Conservation (phyloP, 2,329 filamentous ascomycete genomes). For the Paracorniculantispora psalliotae region DNA sequence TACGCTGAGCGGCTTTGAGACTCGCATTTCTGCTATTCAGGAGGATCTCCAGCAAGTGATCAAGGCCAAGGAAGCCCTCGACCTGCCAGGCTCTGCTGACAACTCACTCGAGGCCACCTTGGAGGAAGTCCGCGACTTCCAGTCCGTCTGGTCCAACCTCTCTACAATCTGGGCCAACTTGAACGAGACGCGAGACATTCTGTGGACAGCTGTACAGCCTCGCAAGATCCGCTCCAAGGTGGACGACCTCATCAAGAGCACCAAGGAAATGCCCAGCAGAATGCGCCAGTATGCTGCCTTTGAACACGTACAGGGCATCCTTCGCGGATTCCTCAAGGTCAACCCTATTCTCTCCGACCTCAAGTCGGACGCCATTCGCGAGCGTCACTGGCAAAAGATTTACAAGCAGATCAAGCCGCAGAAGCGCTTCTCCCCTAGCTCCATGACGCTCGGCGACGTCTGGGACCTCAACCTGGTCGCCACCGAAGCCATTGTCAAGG, state of each 20-base stretch:
- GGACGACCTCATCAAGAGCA: constrained; percentile 92
- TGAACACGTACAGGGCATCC: constrained; percentile 89
- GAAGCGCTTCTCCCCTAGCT: constrained; percentile 88
- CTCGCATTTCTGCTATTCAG: constrained; percentile 76
- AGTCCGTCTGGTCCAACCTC: constrained; percentile 94
- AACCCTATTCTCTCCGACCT: constrained; percentile 84
- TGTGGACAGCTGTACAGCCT: constrained; percentile 95
- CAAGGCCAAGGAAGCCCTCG: constrained; percentile 93
- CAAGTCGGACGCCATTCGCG: constrained; percentile 93
- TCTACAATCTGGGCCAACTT: constrained; percentile 96
- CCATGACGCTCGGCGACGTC: constrained; percentile 95
- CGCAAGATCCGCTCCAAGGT: constrained; percentile 86
- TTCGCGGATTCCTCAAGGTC: constrained; percentile 84
- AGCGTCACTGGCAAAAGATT: constrained; percentile 96
- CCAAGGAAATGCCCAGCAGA: constrained; percentile 96
- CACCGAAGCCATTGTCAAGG: constrained; percentile 81
- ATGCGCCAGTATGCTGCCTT: constrained; percentile 99
- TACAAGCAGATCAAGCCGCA: constrained; percentile 93
- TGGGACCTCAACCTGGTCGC: constrained; percentile 93
- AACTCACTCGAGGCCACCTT: constrained; percentile 79
- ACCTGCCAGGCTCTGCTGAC: constrained; percentile 75
- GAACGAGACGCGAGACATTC: constrained; percentile 83
- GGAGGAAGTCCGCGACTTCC: constrained; percentile 97
- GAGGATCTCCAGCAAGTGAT: constrained; percentile 89
- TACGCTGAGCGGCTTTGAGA: constrained; percentile 77